These are phyloP conservation scores for Trichosporon sp. DNA, from an alignment of 1,284 basidiomycete species.

Conservation along the genomic window DNA sequence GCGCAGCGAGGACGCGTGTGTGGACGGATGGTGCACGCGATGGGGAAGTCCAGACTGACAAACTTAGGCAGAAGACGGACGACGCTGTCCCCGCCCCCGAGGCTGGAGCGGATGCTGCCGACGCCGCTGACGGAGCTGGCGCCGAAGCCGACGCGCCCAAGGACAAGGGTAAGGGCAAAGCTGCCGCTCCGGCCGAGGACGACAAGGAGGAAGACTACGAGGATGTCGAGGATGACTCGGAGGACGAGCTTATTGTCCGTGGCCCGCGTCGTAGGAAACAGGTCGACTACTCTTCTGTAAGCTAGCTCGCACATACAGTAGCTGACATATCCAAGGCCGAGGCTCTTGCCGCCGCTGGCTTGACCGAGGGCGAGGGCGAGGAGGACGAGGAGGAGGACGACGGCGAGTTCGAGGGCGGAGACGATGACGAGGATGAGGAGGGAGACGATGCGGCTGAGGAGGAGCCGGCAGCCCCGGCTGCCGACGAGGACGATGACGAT, in stretches of 20 bases:
- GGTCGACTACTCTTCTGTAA: constrained; percentile 36
- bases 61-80: constrained; percentile 27
- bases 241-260: constrained; percentile 28
- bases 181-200: constrained; percentile 14
- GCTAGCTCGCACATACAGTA: not conserved
- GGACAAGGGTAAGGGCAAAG: constrained; percentile 32
- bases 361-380: constrained; percentile 17
- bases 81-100: not conserved
- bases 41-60: not conserved
- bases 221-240: constrained; percentile 28
- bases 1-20: too few species aligned
- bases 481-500: constrained; percentile 26
- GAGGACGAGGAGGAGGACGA: constrained; percentile 24
- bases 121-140: not conserved
- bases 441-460: constrained; percentile 17
- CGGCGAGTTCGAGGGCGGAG: constrained; percentile 23
- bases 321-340: constrained; percentile 28
- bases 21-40: too few species aligned
- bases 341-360: constrained; percentile 35
- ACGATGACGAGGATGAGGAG: constrained; percentile 19
- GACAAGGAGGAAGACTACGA: constrained; percentile 20
- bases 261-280: constrained; percentile 26
- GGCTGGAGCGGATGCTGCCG: constrained; percentile 7
- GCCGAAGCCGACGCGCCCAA: constrained; percentile 6
- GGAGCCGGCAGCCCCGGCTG: constrained; percentile 21